Evolutionary conservation across 768 basidiomycete genomes (phyloP).

Genomic region (Tricholoma flavovirens): DNA sequence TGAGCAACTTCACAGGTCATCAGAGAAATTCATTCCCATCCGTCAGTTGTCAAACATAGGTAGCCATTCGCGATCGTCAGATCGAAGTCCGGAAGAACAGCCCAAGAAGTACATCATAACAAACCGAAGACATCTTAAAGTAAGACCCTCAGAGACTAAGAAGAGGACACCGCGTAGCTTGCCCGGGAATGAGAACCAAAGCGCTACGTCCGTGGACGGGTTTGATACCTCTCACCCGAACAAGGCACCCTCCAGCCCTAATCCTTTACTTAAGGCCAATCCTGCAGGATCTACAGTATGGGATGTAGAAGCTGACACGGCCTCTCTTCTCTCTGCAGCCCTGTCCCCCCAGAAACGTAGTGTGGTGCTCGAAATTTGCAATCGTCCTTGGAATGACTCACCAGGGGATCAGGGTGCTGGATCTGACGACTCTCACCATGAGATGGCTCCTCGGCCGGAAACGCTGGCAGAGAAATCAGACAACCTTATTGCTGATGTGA

Average conservation of each 20-base stretch:
- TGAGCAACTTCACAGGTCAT: neutral
- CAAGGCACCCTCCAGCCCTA: neutral
- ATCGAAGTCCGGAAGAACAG: neutral
- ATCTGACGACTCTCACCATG: neutral
- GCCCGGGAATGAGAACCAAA: neutral
- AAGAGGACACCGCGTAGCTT: neutral
- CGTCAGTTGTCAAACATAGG: neutral
- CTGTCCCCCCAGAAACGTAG: neutral
- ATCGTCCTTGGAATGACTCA: conserved; percentile 4
- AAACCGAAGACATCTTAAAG: conserved; percentile 4
- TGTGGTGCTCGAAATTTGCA: conserved; percentile 4
- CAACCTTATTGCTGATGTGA: neutral
- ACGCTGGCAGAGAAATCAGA: neutral
- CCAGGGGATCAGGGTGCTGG: neutral
- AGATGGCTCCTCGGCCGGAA: neutral
- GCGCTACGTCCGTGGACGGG: neutral
- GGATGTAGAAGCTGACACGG: conserved; percentile 25
- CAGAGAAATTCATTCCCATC: neutral
- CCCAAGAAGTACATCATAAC: neutral
- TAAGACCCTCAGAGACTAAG: neutral
- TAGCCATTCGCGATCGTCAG: neutral
- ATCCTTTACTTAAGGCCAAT: neutral
- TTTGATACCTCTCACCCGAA: neutral
- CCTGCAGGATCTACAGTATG: conserved; percentile 18
- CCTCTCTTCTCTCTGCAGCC: conserved; percentile 1